Evolutionary conservation across 495 filamentous ascomycete genomes (phyloP).

Genomic region (Sordaria brevicollis): DNA sequence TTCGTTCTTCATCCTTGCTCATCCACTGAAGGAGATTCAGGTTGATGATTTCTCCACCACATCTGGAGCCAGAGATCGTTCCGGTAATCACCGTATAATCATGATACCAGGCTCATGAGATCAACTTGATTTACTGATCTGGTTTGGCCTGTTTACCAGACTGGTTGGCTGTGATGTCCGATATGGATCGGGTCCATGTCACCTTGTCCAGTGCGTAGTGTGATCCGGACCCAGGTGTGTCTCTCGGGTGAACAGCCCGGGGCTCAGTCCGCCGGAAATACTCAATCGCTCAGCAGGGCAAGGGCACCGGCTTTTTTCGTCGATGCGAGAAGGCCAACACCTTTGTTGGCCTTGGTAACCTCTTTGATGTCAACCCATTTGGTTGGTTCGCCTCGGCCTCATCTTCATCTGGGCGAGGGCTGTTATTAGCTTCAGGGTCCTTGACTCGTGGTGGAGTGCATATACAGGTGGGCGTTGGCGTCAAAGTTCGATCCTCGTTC

Average conservation of each 20-base stretch:
- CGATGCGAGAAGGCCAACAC: not conserved
- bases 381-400: not conserved
- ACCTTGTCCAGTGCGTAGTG: not conserved
- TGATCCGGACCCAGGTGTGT: not conserved
- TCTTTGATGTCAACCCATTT: not conserved
- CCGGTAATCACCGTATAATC: no score
- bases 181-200: not conserved
- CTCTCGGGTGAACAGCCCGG: not conserved
- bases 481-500: not conserved
- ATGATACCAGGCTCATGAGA: not conserved
- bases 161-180: not conserved
- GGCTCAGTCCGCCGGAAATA: not conserved
- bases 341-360: not conserved
- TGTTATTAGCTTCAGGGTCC: not conserved
- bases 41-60: not conserved
- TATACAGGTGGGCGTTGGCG: not conserved
- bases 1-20: not conserved
- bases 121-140: not conserved
- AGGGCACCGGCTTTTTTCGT: not conserved
- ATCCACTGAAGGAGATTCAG: not conserved
- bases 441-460: not conserved
- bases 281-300: not conserved
- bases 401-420: not conserved
- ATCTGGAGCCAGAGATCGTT: not conserved
- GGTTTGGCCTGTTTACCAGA: not conserved